Percentiles rank a stretch among this genome's conserved stretches.
Conservation (phyloP, 768 basidiomycete genomes). For the Auriculariales sp. region DNA sequence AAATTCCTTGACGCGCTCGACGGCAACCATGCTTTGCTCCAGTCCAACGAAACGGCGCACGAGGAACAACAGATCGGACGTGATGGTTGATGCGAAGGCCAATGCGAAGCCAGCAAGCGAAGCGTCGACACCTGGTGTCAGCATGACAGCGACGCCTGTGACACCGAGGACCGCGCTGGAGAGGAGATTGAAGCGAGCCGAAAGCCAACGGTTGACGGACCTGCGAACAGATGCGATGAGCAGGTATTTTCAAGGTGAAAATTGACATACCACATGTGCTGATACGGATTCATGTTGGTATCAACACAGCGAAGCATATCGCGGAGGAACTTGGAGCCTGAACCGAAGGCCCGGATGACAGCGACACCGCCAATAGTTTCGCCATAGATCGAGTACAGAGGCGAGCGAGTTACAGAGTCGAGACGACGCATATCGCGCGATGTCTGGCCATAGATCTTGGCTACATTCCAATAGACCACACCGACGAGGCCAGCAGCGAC, state of each 20-base stretch:
- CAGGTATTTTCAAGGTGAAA: background rate
- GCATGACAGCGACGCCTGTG: slow-evolving; percentile 50
- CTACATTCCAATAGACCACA: slow-evolving; percentile 49
- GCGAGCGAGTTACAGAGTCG: slow-evolving; percentile 31
- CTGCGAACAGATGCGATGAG: slow-evolving; percentile 13
- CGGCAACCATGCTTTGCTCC: slow-evolving; percentile 86
- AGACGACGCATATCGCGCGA: slow-evolving; percentile 36
- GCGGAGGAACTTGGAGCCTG: slow-evolving; percentile 69
- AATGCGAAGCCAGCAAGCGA: slow-evolving; percentile 77
- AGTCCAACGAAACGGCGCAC: slow-evolving; percentile 74
- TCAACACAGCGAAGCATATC: slow-evolving; percentile 77
- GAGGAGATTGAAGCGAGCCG: slow-evolving; percentile 73
- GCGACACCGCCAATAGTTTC: slow-evolving; percentile 37
- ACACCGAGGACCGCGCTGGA: slow-evolving; percentile 60
- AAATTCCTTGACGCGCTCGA: slow-evolving; percentile 87
- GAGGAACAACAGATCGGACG: slow-evolving; percentile 52
- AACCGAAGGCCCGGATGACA: slow-evolving; percentile 72
- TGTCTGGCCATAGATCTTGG: slow-evolving; percentile 61
- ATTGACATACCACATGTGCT: slow-evolving; percentile 64
- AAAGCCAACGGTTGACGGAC: slow-evolving; percentile 77
- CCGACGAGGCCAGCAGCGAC: slow-evolving; percentile 42
- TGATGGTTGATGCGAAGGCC: slow-evolving; percentile 68
- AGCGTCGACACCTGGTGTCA: slow-evolving; percentile 60
- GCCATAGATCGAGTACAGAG: slow-evolving; percentile 35
- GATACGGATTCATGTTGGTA: slow-evolving; percentile 62